phyloP scores from a whole-genome alignment of 2,329 filamentous ascomycete species.

The Verticillium isaacii region DNA sequence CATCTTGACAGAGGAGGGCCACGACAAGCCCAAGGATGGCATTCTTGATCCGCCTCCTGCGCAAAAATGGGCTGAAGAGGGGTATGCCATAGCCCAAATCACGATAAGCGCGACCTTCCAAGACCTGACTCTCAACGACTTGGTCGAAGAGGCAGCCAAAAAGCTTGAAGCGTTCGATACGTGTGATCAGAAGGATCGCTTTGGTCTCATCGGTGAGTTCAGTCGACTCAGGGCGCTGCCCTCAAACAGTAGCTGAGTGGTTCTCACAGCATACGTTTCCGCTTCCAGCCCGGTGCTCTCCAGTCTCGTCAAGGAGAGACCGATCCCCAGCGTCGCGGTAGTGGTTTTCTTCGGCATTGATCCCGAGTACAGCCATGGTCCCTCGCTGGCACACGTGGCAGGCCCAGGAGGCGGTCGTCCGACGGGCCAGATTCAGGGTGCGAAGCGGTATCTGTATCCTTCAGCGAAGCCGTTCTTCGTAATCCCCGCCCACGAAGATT shows the following conservation, averaged over 20 bases:
- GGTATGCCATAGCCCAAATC: conserved; percentile 57
- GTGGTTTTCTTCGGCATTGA: conserved; percentile 16
- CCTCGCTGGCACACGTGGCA: conserved; percentile 4
- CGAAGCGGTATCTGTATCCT: conserved; percentile 34
- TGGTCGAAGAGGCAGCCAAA: conserved; percentile 14
- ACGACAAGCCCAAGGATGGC: neutral
- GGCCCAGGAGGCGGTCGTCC: conserved; percentile 14
- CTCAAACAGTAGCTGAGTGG: neutral
- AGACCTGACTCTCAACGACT: conserved; percentile 6
- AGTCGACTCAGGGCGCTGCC: conserved; percentile 4
- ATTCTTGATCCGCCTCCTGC: conserved; percentile 38
- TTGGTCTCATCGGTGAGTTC: conserved; percentile 30
- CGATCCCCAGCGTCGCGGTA: conserved; percentile 15
- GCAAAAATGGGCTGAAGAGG: conserved; percentile 70
- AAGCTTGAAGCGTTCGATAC: conserved; percentile 15
- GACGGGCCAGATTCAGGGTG: conserved; percentile 2
- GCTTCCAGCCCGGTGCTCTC: conserved; percentile 18
- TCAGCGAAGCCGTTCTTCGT: conserved; percentile 32
- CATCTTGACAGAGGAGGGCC: conserved; percentile 14
- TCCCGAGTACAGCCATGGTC: neutral
- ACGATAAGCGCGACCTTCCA: conserved; percentile 17
- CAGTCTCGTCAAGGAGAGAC: conserved; percentile 9
- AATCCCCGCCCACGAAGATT: conserved; percentile 44
- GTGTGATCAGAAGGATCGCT: conserved; percentile 31
- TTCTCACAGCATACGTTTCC: conserved; percentile 12